Conservation (phyloP, 2,329 filamentous ascomycete genomes). For the Fusarium veterinarium region DNA sequence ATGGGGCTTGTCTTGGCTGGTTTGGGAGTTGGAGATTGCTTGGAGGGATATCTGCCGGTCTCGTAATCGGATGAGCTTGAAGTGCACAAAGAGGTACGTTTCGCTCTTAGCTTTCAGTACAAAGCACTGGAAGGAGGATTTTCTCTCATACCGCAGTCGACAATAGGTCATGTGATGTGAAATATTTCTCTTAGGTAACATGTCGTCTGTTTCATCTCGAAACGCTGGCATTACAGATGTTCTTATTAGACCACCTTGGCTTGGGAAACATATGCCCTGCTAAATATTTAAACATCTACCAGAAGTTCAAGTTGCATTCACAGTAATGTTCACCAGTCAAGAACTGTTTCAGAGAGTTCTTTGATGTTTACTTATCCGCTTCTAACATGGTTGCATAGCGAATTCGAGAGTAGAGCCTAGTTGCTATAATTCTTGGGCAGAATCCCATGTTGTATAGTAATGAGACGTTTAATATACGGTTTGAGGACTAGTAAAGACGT, state of each 20-base stretch:
- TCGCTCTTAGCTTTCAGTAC: too few species aligned
- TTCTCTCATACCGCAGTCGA: fast-evolving
- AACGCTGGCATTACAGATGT: not conserved
- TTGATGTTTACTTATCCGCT: not conserved
- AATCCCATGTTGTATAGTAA: not conserved
- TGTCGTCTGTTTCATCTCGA: not conserved
- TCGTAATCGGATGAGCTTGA: not conserved
- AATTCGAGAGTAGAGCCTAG: not conserved
- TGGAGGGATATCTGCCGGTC: not conserved
- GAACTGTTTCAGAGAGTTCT: not conserved
- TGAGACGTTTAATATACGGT: fast-evolving
- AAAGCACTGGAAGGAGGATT: too few species aligned
- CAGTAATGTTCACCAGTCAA: fast-evolving
- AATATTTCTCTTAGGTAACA: not conserved
- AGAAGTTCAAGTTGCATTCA: not conserved
- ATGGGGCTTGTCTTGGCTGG: not conserved
- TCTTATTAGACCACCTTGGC: too few species aligned
- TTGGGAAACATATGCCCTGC: too few species aligned
- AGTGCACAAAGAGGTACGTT: not conserved
- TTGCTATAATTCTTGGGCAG: not conserved
- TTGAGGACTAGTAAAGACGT: fast-evolving
- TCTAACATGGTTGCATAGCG: not conserved
- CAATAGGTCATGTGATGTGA: not conserved
- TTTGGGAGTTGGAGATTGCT: not conserved
- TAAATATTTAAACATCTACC: not conserved